Percentiles rank a stretch among this genome's conserved stretches.
phyloP scores from a whole-genome alignment of 2,329 filamentous ascomycete genomes.

The Sporothrix schenckii region DNA sequence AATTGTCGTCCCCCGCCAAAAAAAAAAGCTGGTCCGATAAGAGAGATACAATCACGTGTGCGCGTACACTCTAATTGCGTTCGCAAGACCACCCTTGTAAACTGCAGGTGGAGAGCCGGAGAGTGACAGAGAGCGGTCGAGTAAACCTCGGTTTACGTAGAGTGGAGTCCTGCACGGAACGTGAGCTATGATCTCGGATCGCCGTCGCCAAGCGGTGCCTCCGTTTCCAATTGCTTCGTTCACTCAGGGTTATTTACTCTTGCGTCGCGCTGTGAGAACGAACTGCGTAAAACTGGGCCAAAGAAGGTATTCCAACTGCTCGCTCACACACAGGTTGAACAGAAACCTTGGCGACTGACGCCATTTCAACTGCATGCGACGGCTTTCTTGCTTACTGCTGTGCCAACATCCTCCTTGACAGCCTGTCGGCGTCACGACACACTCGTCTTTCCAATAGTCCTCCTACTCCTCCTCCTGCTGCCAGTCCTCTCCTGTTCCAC shows the following conservation, averaged over 20 bases:
- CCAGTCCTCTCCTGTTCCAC: background rate
- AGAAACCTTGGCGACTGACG: background rate
- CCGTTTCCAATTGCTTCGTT: background rate
- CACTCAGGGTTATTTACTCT: background rate
- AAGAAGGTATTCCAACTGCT: background rate
- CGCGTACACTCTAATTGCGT: background rate
- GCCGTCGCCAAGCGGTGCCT: constrained; percentile 1
- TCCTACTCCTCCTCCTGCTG: background rate
- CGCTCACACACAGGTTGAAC: background rate
- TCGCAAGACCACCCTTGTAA: too few relatives aligned
- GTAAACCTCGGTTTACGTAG: constrained; percentile 18
- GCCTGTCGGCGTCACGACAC: background rate
- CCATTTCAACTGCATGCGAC: background rate
- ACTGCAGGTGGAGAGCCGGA: too few relatives aligned
- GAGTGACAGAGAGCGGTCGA: background rate
- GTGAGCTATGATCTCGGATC: background rate
- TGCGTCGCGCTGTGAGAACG: background rate
- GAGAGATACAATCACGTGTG: constrained; percentile 24
- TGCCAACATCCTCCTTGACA: background rate
- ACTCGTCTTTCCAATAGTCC: background rate
- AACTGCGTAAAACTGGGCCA: background rate
- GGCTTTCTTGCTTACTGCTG: background rate
- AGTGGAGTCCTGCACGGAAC: background rate
- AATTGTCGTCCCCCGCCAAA: constrained; percentile 6
- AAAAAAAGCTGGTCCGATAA: constrained; percentile 8